A percentile compares a stretch with the other conserved stretches of the same genome.
Conservation (phyloP, 371 early-diverging fungal species). For the Batkoa obscura region DNA sequence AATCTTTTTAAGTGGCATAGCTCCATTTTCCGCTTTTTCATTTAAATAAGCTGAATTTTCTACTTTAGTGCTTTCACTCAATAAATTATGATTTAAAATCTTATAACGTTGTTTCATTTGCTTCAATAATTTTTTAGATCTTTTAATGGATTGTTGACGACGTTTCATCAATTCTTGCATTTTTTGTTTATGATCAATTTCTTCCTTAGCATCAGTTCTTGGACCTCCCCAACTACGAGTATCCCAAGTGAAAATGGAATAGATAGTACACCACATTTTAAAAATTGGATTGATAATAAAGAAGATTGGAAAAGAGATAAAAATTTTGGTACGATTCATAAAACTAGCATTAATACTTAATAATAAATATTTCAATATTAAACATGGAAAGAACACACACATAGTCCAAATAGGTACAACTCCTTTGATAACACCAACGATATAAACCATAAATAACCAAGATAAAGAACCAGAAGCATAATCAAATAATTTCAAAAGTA, state of each 20-base stretch:
- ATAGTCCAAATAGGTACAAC: conserved; percentile 5
- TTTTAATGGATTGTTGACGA: background rate
- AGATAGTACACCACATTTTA: conserved; percentile 6
- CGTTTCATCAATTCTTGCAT: conserved; percentile 3
- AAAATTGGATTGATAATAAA: conserved; percentile 3
- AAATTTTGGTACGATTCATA: conserved; percentile 4
- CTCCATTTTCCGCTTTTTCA: background rate
- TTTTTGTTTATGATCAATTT: background rate
- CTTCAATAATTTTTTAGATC: background rate
- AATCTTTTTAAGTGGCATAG: background rate
- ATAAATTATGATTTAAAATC: background rate
- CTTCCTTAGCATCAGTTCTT: background rate
- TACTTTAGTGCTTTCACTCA: background rate
- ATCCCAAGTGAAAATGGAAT: conserved; percentile 6
- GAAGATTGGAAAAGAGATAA: conserved; percentile 5
- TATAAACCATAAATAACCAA: conserved; percentile 5
- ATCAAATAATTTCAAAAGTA: conserved; percentile 1
- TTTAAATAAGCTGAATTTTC: too few relatives aligned
- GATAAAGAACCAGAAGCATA: conserved; percentile 5
- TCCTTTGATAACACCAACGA: conserved; percentile 5
- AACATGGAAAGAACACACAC: conserved; percentile 5
- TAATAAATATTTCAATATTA: background rate
- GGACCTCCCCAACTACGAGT: conserved; percentile 5
- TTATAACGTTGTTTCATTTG: background rate
- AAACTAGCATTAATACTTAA: conserved; percentile 4